These are phyloP conservation scores for Scheffersomyces ergatensis DNA, from an alignment of 805 yeast genomes.

Conservation along the genomic window DNA sequence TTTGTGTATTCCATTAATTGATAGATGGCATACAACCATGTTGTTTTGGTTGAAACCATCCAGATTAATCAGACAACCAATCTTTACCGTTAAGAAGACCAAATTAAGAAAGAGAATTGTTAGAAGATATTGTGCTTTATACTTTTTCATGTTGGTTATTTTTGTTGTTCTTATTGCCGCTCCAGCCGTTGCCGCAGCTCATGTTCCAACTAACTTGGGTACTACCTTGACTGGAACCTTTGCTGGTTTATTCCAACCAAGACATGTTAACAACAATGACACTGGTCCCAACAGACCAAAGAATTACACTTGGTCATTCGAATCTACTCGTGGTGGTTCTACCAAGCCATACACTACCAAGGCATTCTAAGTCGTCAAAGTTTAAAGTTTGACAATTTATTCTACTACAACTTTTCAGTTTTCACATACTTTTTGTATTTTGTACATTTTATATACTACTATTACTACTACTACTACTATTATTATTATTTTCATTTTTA, in stretches of 20 bases:
- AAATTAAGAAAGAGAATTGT: conserved; percentile 97
- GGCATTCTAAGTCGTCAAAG: conserved; percentile 26
- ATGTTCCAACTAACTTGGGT: conserved; percentile 39
- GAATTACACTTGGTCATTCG: conserved; percentile 39
- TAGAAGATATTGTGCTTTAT: conserved; percentile 83
- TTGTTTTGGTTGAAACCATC: conserved; percentile 98
- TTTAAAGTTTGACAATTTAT: too few species aligned
- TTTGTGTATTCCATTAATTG: conserved; percentile 79
- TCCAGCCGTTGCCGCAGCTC: conserved; percentile 82
- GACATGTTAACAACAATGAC: conserved; percentile 76
- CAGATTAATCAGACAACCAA: conserved; percentile 96
- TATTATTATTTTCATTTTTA: not conserved
- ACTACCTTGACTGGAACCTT: not conserved
- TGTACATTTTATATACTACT: not conserved
- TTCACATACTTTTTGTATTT: not conserved
- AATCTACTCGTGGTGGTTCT: conserved; percentile 42
- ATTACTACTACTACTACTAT: too few species aligned
- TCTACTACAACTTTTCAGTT: too few species aligned
- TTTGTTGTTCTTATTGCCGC: conserved; percentile 80
- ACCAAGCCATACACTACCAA: conserved; percentile 57
- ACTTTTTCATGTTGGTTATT: conserved; percentile 63
- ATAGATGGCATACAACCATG: conserved; percentile 97
- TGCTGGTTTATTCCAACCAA: conserved; percentile 86
- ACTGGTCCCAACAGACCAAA: conserved; percentile 45
- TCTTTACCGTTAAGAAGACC: conserved; percentile 94